phyloP scores from a whole-genome alignment of 257 asterid genomes.

The Verbena officinalis region DNA sequence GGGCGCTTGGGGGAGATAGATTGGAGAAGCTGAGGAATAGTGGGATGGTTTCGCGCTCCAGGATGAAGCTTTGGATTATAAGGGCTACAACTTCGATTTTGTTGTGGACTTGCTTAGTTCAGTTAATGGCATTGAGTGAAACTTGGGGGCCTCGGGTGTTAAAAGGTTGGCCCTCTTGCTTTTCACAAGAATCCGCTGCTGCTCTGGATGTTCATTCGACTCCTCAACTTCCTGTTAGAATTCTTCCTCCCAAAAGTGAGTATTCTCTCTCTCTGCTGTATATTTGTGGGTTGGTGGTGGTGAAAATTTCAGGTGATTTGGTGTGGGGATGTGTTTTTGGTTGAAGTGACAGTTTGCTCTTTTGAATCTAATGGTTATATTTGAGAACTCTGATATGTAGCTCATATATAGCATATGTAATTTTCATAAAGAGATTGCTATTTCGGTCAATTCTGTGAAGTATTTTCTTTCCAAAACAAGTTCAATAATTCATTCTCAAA shows the following conservation, averaged over 20 bases:
- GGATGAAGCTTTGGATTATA: conserved; percentile 93
- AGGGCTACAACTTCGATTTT: conserved; percentile 79
- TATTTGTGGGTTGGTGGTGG: not conserved
- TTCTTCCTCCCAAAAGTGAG: conserved; percentile 97
- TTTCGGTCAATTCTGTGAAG: not conserved
- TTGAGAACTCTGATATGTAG: conserved; percentile 15
- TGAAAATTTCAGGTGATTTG: not conserved
- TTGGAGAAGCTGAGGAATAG: conserved; percentile 72
- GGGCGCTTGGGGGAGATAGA: conserved; percentile 54
- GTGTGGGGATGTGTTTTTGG: conserved; percentile 16
- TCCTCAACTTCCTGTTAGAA: conserved; percentile 53
- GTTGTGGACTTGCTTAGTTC: conserved; percentile 93
- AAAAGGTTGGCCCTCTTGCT: conserved; percentile 94
- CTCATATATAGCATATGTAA: conserved; percentile 1
- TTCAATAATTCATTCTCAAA: not conserved
- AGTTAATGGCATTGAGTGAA: conserved; percentile 83
- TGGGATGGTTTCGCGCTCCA: conserved; percentile 70
- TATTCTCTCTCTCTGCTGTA: conserved; percentile 7
- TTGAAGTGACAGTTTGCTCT: conserved; percentile 11
- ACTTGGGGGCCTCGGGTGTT: conserved; percentile 87
- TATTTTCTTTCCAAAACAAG: conserved; percentile 19
- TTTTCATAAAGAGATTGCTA: not conserved
- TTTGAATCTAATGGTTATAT: not conserved
- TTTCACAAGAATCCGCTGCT: conserved; percentile 63
- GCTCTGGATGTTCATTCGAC: conserved; percentile 62